A percentile compares a stretch with the other conserved stretches of the same genome.
Conservation (phyloP, 208 protist genomes). For the Leptomonas pyrrhocoris region DNA sequence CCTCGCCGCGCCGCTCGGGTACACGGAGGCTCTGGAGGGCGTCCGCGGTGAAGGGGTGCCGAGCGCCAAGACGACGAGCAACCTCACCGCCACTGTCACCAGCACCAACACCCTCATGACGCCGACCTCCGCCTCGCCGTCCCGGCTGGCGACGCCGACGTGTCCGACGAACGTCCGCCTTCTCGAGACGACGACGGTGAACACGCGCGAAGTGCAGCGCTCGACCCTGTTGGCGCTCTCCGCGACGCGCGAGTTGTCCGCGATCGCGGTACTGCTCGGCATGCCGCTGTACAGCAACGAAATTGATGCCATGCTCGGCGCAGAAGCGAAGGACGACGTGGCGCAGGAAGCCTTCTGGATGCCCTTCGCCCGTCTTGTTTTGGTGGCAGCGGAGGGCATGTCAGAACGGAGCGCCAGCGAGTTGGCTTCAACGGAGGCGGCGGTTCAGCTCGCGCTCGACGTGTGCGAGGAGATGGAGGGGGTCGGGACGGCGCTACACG, state of each 20-base stretch:
- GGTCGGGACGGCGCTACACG: slow-evolving; percentile 35
- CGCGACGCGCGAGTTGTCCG: slow-evolving; percentile 46
- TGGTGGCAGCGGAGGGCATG: slow-evolving; percentile 28
- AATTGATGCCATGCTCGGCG: slow-evolving; percentile 41
- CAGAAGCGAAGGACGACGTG: slow-evolving; percentile 26
- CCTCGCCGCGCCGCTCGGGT: slow-evolving; percentile 38
- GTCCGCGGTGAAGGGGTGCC: slow-evolving; percentile 4
- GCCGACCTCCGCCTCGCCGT: slow-evolving; percentile 19
- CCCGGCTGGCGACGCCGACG: slow-evolving; percentile 35
- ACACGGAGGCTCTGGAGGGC: slow-evolving; percentile 11
- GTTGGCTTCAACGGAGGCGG: slow-evolving; percentile 13
- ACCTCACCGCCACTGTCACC: slow-evolving; percentile 29
- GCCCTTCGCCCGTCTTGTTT: slow-evolving; percentile 50
- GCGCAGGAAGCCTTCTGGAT: slow-evolving; percentile 60
- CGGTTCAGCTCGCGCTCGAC: slow-evolving; percentile 43
- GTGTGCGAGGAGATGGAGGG: slow-evolving; percentile 63
- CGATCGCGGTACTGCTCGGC: slow-evolving; percentile 53
- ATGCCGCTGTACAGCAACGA: slow-evolving; percentile 55
- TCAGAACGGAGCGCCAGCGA: not conserved
- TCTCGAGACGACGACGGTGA: slow-evolving; percentile 26
- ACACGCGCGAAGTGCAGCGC: slow-evolving; percentile 43
- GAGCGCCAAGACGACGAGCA: slow-evolving; percentile 14
- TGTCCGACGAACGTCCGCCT: slow-evolving; percentile 25
- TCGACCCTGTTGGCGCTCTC: slow-evolving; percentile 59
- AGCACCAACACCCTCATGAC: slow-evolving; percentile 33